Percentiles rank a stretch among this genome's conserved stretches.
These are phyloP conservation scores for Sporisorium iseilematis-ciliati DNA, from an alignment of 1,284 basidiomycete species.

Conservation along the genomic window DNA sequence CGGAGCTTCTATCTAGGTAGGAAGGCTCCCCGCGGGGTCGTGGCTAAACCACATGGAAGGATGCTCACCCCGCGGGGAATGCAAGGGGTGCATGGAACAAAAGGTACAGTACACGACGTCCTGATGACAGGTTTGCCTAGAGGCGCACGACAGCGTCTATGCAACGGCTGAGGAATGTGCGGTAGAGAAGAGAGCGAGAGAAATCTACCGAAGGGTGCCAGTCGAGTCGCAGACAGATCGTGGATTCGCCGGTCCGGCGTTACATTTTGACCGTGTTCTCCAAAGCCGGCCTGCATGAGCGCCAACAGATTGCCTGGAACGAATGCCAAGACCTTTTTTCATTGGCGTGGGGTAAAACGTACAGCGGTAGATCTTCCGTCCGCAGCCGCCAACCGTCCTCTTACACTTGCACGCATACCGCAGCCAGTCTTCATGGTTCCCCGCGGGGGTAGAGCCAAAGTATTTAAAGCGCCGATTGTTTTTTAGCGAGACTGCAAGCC, in stretches of 20 bases:
- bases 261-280: background rate
- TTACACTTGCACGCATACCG: background rate
- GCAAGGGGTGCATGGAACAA: background rate
- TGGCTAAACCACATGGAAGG: background rate
- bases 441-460: background rate
- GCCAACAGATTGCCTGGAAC: too few relatives aligned
- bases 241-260: slow-evolving; percentile 1
- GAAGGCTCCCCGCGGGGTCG: slow-evolving; percentile 5
- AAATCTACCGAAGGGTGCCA: background rate
- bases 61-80: slow-evolving; percentile 9
- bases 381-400: background rate
- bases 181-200: background rate
- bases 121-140: background rate
- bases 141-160: background rate
- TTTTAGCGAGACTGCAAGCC: slow-evolving; percentile 2
- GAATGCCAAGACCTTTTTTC: slow-evolving; percentile 4
- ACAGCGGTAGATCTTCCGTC: background rate
- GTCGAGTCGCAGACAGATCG: too few relatives aligned
- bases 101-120: too few relatives aligned
- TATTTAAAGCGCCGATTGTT: background rate
- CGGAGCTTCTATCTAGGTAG: background rate
- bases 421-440: background rate
- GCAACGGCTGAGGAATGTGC: background rate
- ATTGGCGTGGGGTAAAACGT: slow-evolving; percentile 6
- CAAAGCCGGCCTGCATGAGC: background rate